phyloP scores from a whole-genome alignment of 2,329 filamentous ascomycete genomes.

The Elsinoe necatrix region DNA sequence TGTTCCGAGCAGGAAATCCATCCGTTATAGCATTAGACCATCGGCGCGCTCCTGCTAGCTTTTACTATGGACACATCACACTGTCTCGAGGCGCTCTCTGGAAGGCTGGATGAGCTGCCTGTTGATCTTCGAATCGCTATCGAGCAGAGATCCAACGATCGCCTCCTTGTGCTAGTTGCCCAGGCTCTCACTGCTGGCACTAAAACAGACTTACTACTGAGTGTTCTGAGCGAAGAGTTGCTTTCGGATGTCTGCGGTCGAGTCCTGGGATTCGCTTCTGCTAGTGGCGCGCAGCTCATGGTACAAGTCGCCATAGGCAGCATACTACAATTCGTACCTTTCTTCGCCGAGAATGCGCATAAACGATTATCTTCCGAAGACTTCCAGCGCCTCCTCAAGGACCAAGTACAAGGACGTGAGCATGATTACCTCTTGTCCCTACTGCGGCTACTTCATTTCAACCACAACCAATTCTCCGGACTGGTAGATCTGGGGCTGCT shows the following conservation, averaged over 20 bases:
- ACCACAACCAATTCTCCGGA: conserved; percentile 58
- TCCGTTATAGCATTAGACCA: neutral
- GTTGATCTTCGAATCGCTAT: conserved; percentile 61
- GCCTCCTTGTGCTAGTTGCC: conserved; percentile 64
- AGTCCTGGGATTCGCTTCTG: neutral
- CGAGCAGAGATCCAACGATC: conserved; percentile 52
- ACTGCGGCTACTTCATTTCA: conserved; percentile 72
- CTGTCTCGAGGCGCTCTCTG: conserved; percentile 15
- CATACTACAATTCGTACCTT: conserved; percentile 71
- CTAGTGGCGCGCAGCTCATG: neutral
- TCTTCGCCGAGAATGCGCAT: conserved; percentile 66
- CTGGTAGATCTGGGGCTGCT: conserved; percentile 59
- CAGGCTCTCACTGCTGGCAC: conserved; percentile 58
- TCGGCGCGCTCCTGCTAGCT: neutral
- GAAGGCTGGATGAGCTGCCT: conserved; percentile 51
- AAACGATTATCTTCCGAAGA: conserved; percentile 24
- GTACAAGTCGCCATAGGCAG: conserved; percentile 42
- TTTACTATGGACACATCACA: conserved; percentile 19
- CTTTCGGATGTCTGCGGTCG: conserved; percentile 65
- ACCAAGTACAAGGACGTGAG: conserved; percentile 14
- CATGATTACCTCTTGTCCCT: conserved; percentile 51
- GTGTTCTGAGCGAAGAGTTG: conserved; percentile 66
- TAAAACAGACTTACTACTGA: conserved; percentile 57
- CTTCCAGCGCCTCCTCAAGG: conserved; percentile 11
- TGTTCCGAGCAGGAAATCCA: neutral